phyloP scores from a whole-genome alignment of 139 green algal genomes.

The Volvox reticuliferus region DNA sequence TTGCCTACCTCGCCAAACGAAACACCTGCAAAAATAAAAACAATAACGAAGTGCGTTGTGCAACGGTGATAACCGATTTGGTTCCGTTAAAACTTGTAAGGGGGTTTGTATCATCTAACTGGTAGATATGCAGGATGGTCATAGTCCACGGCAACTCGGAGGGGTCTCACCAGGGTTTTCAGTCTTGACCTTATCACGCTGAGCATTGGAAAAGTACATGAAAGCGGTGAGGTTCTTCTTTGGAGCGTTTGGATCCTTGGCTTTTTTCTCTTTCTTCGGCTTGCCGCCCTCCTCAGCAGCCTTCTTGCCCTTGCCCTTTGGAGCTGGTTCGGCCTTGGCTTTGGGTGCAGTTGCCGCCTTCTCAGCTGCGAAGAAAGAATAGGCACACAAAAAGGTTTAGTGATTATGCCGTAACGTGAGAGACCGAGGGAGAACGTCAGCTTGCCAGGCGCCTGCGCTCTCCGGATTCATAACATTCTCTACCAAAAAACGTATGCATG shows the following conservation, averaged over 20 bases:
- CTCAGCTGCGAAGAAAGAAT: not conserved
- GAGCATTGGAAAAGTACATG: slow-evolving; percentile 89
- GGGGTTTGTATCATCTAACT: too few relatives aligned
- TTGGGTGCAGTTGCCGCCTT: slow-evolving; percentile 1
- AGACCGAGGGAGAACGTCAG: too few relatives aligned
- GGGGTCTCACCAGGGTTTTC: slow-evolving; percentile 66
- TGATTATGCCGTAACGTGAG: too few relatives aligned
- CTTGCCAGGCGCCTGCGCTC: too few relatives aligned
- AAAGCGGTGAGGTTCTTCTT: slow-evolving; percentile 87
- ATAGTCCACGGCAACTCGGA: too few relatives aligned
- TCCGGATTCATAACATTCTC: too few relatives aligned
- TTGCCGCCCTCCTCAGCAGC: slow-evolving; percentile 16
- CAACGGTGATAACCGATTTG: too few relatives aligned
- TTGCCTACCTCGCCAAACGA: slow-evolving; percentile 82
- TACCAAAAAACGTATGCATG: too few relatives aligned
- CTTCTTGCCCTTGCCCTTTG: slow-evolving; percentile 33
- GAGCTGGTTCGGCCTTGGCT: not conserved
- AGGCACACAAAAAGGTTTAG: too few relatives aligned
- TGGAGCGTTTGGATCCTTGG: slow-evolving; percentile 84
- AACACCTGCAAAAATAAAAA: slow-evolving; percentile 54
- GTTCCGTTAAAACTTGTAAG: too few relatives aligned
- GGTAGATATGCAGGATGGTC: too few relatives aligned
- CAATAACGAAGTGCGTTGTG: too few relatives aligned
- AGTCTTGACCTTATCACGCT: slow-evolving; percentile 69
- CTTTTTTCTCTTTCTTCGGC: slow-evolving; percentile 35